phyloP scores from a whole-genome alignment of 257 asterid species.

The Oldenlandia corymbosa region DNA sequence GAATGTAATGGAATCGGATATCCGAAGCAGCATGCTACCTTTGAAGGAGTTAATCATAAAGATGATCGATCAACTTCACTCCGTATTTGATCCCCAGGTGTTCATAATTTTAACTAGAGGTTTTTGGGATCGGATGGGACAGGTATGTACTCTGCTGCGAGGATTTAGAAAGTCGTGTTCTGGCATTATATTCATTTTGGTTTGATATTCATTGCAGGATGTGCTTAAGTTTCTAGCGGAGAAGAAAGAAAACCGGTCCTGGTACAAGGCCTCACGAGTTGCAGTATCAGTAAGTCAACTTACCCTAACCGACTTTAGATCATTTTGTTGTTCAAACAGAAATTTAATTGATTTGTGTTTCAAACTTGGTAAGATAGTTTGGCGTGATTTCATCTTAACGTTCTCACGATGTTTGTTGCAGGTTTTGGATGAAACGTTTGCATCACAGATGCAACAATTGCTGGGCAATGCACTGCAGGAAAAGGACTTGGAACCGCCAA shows the following conservation, averaged over 20 bases:
- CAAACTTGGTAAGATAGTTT: neutral
- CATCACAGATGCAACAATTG: conserved; percentile 75
- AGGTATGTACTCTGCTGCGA: conserved; percentile 43
- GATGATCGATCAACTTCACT: conserved; percentile 55
- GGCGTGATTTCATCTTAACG: no score
- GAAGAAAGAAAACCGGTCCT: conserved; percentile 63
- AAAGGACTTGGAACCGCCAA: conserved; percentile 77
- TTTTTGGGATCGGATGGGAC: conserved; percentile 96
- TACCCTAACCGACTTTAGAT: neutral
- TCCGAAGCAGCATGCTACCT: conserved; percentile 64
- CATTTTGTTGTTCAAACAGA: no score
- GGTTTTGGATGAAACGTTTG: conserved; percentile 79
- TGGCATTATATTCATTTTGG: neutral
- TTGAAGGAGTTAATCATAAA: conserved; percentile 61
- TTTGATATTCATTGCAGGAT: conserved; percentile 42
- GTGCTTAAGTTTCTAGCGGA: conserved; percentile 65
- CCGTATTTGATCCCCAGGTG: conserved; percentile 61
- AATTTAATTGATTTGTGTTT: no score
- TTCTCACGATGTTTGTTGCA: conserved; percentile 23
- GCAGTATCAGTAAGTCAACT: conserved; percentile 67
- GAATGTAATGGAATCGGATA: conserved; percentile 57
- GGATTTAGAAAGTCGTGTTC: neutral
- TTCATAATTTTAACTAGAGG: conserved; percentile 69
- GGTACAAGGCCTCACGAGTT: conserved; percentile 81
- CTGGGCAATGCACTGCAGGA: conserved; percentile 72